Evolutionary conservation across 345 rosid genomes (phyloP).

Genomic region (Alliaria petiolata): DNA sequence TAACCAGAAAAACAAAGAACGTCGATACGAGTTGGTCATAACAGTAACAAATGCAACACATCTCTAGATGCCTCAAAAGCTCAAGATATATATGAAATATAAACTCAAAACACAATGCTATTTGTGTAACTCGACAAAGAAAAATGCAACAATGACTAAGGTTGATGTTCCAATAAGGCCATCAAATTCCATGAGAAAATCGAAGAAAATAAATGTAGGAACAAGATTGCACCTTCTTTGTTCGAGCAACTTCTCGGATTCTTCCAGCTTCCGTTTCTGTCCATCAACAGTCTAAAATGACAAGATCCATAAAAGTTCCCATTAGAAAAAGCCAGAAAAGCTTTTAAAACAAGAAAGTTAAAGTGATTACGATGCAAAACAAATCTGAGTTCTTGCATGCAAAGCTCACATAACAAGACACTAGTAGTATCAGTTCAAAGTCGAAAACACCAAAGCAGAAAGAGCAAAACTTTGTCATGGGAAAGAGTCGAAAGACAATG

Average conservation of each 20-base stretch:
- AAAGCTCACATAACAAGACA: background rate
- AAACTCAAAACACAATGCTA: background rate
- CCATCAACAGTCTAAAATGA: constrained; percentile 61
- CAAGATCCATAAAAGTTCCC: background rate
- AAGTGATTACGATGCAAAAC: background rate
- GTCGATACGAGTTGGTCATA: background rate
- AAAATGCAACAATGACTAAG: background rate
- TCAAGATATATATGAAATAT: background rate
- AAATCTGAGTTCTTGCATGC: background rate
- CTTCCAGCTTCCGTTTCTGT: constrained; percentile 60
- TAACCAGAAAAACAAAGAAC: background rate
- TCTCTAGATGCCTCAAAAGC: background rate
- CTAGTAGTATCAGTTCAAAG: background rate
- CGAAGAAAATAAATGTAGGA: background rate
- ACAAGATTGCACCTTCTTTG: constrained; percentile 46
- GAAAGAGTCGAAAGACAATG: background rate
- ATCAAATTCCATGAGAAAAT: background rate
- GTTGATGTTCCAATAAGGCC: background rate
- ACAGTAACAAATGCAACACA: background rate
- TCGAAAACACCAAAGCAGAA: background rate
- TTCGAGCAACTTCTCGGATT: constrained; percentile 50
- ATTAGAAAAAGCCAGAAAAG: background rate
- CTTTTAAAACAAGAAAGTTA: background rate
- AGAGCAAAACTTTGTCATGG: background rate
- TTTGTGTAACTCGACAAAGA: background rate